Conservation (phyloP, 75 land plant species). For the Pseudotsuga menziesii region DNA sequence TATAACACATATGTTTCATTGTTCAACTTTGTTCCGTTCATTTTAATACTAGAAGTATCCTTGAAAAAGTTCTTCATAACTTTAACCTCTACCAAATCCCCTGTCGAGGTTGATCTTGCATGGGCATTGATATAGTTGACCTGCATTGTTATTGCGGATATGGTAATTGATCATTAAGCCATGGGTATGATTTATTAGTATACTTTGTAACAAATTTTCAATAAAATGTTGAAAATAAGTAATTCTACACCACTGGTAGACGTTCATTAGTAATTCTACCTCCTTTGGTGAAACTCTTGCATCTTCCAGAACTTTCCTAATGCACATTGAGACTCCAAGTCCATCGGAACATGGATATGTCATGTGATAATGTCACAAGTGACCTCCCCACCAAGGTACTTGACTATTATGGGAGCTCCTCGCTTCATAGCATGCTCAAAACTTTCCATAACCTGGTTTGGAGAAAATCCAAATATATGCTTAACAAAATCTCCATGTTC, state of each 20-base stretch:
- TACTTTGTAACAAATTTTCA: too few relatives aligned
- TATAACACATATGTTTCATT: neutral
- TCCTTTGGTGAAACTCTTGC: too few relatives aligned
- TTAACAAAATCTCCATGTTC: neutral
- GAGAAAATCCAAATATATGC: neutral
- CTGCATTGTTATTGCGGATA: conserved; percentile 13
- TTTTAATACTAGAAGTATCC: conserved; percentile 49
- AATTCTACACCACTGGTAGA: neutral
- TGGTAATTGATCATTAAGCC: neutral
- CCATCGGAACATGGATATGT: neutral
- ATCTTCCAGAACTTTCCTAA: too few relatives aligned
- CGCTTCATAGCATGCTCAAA: conserved; percentile 46
- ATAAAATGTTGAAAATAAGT: too few relatives aligned
- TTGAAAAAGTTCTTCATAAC: conserved; percentile 51
- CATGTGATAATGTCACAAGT: conserved; percentile 42
- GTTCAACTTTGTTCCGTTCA: conserved; percentile 51
- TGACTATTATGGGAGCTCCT: neutral
- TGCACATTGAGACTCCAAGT: too few relatives aligned
- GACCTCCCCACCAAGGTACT: conserved; percentile 5
- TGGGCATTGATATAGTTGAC: conserved; percentile 57
- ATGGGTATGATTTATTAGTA: neutral
- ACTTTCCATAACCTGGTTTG: neutral
- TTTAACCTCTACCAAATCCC: conserved; percentile 54
- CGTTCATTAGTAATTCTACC: too few relatives aligned
- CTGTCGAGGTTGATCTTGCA: conserved; percentile 53